phyloP scores from a whole-genome alignment of 495 filamentous ascomycete genomes.

The Daldinia vernicosa region DNA sequence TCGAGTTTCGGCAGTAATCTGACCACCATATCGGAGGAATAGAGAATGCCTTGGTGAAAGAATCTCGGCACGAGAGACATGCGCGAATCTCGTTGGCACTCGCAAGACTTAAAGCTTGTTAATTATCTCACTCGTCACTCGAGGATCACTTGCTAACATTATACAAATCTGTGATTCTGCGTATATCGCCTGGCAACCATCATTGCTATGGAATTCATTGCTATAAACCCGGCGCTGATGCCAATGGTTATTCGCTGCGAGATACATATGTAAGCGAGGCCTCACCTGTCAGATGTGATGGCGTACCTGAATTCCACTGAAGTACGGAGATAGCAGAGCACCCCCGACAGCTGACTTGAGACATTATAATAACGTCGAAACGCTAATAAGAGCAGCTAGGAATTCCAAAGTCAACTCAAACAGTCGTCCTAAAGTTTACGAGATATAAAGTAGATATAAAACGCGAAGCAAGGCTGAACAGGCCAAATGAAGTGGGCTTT shows the following conservation, averaged over 20 bases:
- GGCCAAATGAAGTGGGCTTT: neutral
- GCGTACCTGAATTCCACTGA: neutral
- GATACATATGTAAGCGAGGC: neutral
- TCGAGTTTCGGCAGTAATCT: slow-evolving; percentile 23
- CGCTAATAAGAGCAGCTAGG: neutral
- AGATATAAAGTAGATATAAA: neutral
- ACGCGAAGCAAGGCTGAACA: neutral
- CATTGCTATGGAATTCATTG: neutral
- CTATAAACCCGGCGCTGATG: neutral
- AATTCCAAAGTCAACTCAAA: neutral
- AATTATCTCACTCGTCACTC: neutral
- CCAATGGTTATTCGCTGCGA: neutral
- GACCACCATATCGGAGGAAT: slow-evolving; percentile 35
- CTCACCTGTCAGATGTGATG: neutral
- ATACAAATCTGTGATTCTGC: neutral
- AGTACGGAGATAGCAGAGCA: neutral
- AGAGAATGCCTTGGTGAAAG: slow-evolving; percentile 17
- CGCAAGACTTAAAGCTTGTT: neutral
- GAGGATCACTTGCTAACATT: neutral
- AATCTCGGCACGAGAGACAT: slow-evolving; percentile 21
- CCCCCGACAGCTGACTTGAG: neutral
- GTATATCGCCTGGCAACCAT: neutral
- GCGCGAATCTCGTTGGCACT: slow-evolving; percentile 5
- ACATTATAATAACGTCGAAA: neutral
- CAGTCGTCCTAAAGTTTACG: neutral